Evolutionary conservation across 768 basidiomycete species (phyloP), one percentile per base, ranked within the genome.

Genomic region (Mycena pura): DNA sequence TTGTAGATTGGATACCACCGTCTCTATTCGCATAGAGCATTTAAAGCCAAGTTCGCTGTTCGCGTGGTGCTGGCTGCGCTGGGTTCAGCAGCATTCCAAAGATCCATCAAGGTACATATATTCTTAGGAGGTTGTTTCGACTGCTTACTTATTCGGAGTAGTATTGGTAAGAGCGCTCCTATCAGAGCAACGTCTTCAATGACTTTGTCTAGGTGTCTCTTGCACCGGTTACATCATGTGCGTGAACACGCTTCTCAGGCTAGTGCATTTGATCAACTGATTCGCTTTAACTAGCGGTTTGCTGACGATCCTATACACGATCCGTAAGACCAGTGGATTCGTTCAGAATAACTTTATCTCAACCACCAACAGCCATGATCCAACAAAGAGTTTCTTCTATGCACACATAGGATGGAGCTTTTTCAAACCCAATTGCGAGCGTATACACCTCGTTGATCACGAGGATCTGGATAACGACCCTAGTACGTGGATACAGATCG

Each of bases 391-490:
- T 2, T 72, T 94, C 1, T 80, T 89, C 51, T 91, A 84, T 70
- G 88, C 90, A 7, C 91, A 92, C 66, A 84, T 92, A 78, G 92
- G 91, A 0, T 93, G 92, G 91, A 92, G 92, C 66, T 92, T 93
- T 72, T 86, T 79, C 77, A 90, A 91, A 70, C 85, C 90, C 1
- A 81, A 67, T 2, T 92, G 93, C 68, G 77, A 81, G 27, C 78
- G 84, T 22, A 76, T 93, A 76, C 76, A 80, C 32, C 71, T 85
- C 8, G 83, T 93, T 34, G 90, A 92, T 56, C 76, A 81, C 48
- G 83, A 82, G 13, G 90, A 93, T 66, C 78, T 92, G 9, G 84
- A 89, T 25, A 74, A 73, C 27, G 92, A 92, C 70, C 84, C 85
- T 39, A 86, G 90, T 89, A 48, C 8, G 17, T 39, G 80, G 74